Percentiles rank a stretch among this genome's conserved stretches.
These are phyloP conservation scores for Nephelium lappaceum DNA, from an alignment of 345 rosid genomes.

Conservation along the genomic window DNA sequence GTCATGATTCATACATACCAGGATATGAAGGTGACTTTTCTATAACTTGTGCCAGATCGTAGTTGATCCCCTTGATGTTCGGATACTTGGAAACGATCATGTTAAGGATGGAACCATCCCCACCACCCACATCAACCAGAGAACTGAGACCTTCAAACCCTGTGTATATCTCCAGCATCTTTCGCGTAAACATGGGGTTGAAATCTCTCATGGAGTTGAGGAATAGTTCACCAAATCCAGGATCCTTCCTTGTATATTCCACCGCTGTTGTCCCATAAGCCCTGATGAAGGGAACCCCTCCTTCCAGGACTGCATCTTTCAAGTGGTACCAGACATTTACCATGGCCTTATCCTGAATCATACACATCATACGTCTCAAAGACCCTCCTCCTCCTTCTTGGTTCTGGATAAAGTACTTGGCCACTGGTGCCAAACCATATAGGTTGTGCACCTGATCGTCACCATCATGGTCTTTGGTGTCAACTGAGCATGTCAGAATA, in stretches of 20 bases:
- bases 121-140: conserved; percentile 60
- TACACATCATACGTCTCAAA: conserved; percentile 14
- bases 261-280: conserved; percentile 33
- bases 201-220: conserved; percentile 38
- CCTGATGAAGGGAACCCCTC: conserved; percentile 46
- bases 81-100: conserved; percentile 48
- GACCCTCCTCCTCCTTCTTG: conserved; percentile 36
- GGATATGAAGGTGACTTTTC: conserved; percentile 35
- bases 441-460: conserved; percentile 8
- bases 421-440: conserved; percentile 40
- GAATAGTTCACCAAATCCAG: conserved; percentile 39
- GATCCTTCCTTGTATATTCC: conserved; percentile 35
- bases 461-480: background rate
- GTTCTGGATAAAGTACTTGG: conserved; percentile 34
- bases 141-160: conserved; percentile 44
- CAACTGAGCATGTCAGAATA: conserved; percentile 29
- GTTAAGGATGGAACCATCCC: conserved; percentile 53
- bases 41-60: conserved; percentile 42
- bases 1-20: conserved; percentile 28
- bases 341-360: conserved; percentile 30
- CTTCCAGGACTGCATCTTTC: conserved; percentile 49
- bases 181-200: conserved; percentile 42
- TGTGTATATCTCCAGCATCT: conserved; percentile 40
- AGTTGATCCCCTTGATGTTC: conserved; percentile 51
- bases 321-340: conserved; percentile 35